phyloP scores from a whole-genome alignment of 23 red algal genomes.

The Pyropia yezoensis region DNA sequence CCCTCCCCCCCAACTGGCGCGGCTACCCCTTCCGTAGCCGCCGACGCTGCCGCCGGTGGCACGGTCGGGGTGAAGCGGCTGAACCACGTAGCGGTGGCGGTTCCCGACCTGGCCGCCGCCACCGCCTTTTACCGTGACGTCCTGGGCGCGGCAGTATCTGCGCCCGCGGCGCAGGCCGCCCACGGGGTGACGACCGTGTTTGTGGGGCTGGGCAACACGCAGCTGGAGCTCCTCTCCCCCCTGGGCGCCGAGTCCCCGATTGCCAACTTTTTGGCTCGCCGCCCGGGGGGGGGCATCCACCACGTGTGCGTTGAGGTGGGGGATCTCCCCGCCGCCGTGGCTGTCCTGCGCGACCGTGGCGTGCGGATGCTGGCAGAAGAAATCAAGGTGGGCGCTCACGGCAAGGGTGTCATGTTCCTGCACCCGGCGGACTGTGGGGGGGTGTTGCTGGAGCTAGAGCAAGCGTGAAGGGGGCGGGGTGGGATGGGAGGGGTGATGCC shows the following conservation, averaged over 20 bases:
- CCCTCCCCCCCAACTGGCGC: too few relatives aligned
- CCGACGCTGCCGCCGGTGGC: too few relatives aligned
- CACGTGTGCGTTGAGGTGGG: conserved; percentile 33
- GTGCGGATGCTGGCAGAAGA: conserved; percentile 10
- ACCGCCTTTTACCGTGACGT: conserved; percentile 11
- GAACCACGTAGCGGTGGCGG: conserved; percentile 33
- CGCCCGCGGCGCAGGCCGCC: neutral
- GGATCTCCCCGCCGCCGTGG: conserved; percentile 3
- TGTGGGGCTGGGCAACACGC: conserved; percentile 18
- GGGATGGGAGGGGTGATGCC: too few relatives aligned
- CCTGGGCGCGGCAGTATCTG: conserved; percentile 19
- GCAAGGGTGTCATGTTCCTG: conserved; percentile 27
- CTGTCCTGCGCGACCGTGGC: neutral
- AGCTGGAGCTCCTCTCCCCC: conserved; percentile 27
- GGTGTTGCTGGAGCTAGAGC: conserved; percentile 30
- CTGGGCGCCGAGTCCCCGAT: conserved; percentile 14
- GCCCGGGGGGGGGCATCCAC: conserved; percentile 19
- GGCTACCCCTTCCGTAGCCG: too few relatives aligned
- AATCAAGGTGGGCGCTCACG: conserved; percentile 32
- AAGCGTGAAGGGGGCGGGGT: neutral
- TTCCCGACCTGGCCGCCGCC: conserved; percentile 9
- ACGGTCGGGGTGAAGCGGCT: neutral
- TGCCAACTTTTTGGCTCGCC: conserved; percentile 10
- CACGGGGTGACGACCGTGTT: conserved; percentile 33
- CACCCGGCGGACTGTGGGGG: conserved; percentile 35